Percentiles rank a stretch among this genome's conserved stretches.
Evolutionary conservation across 106 monocot species (phyloP).

Genomic region (Acanthochlamys bracteata): DNA sequence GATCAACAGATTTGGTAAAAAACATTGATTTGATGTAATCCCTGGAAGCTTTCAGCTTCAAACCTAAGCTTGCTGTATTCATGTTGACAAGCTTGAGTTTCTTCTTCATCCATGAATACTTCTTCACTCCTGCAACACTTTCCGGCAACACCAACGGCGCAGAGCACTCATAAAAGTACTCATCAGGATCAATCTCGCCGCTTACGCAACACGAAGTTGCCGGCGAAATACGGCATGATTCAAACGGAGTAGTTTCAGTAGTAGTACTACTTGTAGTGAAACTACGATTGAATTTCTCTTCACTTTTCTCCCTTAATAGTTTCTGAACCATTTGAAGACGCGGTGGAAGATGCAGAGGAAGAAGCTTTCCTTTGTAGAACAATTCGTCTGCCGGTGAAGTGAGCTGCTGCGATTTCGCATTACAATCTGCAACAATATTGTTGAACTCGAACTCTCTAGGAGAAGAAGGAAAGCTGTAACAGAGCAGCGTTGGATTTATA

Average conservation of each 20-base stretch:
- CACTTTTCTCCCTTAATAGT: slow-evolving; percentile 12
- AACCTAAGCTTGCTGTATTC: slow-evolving; percentile 18
- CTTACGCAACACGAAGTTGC: slow-evolving; percentile 18
- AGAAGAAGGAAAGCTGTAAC: slow-evolving; percentile 11
- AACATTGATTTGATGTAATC: slow-evolving; percentile 47
- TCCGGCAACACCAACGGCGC: not conserved
- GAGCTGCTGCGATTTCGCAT: not conserved
- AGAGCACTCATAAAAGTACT: slow-evolving; percentile 8
- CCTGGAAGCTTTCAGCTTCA: slow-evolving; percentile 47
- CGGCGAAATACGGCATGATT: slow-evolving; percentile 25
- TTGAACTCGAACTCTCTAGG: slow-evolving; percentile 49
- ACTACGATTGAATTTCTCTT: not conserved
- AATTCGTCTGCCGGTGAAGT: slow-evolving; percentile 52
- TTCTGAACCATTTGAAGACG: slow-evolving; percentile 39
- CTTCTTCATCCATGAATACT: slow-evolving; percentile 21
- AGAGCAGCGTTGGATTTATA: not conserved
- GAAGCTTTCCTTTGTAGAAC: slow-evolving; percentile 58
- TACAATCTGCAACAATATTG: not conserved
- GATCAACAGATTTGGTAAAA: slow-evolving; percentile 12
- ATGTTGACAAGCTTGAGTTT: slow-evolving; percentile 19
- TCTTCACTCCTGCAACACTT: not conserved
- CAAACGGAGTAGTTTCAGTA: slow-evolving; percentile 15
- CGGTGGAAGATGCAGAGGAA: slow-evolving; percentile 46
- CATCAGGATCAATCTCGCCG: slow-evolving; percentile 12
- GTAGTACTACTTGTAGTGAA: not conserved